phyloP scores from a whole-genome alignment of 495 filamentous ascomycete genomes.

The Lasiosphaeria ovina region DNA sequence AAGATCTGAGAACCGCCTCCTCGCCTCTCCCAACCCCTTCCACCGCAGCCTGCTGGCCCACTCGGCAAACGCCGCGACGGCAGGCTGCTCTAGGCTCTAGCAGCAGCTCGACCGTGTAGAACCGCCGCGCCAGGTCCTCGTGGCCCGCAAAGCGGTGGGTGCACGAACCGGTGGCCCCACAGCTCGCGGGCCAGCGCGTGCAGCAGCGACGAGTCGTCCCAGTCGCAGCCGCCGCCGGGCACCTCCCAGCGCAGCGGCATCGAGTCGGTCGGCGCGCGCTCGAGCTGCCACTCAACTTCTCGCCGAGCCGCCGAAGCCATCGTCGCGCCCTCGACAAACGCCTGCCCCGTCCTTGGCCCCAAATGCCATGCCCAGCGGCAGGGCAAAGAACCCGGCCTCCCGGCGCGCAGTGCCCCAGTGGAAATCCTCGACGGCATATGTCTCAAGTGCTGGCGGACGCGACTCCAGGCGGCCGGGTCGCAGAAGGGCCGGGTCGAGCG shows the following conservation, averaged over 20 bases:
- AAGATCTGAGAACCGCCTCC: too few relatives aligned
- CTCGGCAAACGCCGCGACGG: constrained; percentile 66
- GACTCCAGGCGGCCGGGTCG: constrained; percentile 94
- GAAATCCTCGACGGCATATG: too few relatives aligned
- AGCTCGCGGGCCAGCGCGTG: constrained; percentile 51
- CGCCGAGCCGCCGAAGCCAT: too few relatives aligned
- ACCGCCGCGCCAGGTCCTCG: constrained; percentile 76
- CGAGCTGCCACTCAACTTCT: too few relatives aligned
- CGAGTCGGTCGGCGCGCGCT: constrained; percentile 48
- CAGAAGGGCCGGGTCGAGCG: constrained; percentile 88
- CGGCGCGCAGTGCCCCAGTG: too few relatives aligned
- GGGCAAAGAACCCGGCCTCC: too few relatives aligned
- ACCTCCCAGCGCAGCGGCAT: constrained; percentile 53
- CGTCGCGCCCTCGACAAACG: too few relatives aligned
- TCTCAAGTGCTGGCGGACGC: too few relatives aligned
- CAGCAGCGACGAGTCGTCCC: constrained; percentile 47
- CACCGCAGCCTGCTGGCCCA: constrained; percentile 67
- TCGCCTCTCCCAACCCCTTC: constrained; percentile 43
- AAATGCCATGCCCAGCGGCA: too few relatives aligned
- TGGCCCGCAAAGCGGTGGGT: constrained; percentile 72
- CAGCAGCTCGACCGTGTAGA: constrained; percentile 68
- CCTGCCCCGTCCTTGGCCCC: too few relatives aligned
- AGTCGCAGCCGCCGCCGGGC: constrained; percentile 55
- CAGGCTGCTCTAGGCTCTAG: constrained; percentile 67
- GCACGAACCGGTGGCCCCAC: constrained; percentile 77